Base-by-base conservation (phyloP, 768 basidiomycete genomes). In the Sporobolomyces roseus region DNA sequence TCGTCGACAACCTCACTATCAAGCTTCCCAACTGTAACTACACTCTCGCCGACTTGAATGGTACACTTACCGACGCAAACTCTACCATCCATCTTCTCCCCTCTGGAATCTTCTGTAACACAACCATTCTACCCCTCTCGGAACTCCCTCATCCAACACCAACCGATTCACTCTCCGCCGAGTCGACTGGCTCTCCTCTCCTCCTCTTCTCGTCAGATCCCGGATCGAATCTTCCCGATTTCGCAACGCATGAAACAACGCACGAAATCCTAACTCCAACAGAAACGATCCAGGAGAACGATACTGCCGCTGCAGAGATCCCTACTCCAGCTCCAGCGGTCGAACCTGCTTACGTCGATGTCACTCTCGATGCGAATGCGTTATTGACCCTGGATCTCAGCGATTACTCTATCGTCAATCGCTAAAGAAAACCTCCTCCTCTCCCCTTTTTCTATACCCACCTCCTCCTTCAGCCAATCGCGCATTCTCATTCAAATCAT, bases 121-220 rank as follows among this genome's bases (percentile, higher is more conserved):
- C 58, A 30, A 60, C 58, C 4, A 33, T 60, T 45, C 54, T 55
- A 23, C 54, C 52, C 9, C 32, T 52, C 52, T 30, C 52, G 5
- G 8, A 30, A 12, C 23, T 33, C 52, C 30, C 25, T 32, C 52
- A 8, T 53, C 25, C 7, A 21, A 51, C 50, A 8, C 32, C 4
- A 17, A 17, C 27, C 52, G 8, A 17, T 33, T 32, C 32, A 8
- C 27, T 43, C 27, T 43, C 56, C 41, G 54, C 7, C 21, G 54
- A 23, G 5, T 3, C 54, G 10, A 13, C 9, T 7, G 33, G 5
- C 17, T 45, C 56, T 14, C 41, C 56, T 4, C 56, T 58, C 9
- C 43, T 58, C 56, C 41, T 58, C n/a, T 58, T 58, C 41, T 58
- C 56, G 25, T 27, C 25, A 10, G 56, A 58, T 23, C 25, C 56